phyloP scores from a whole-genome alignment of 2,329 filamentous ascomycete genomes.

The Colletotrichum cereale region DNA sequence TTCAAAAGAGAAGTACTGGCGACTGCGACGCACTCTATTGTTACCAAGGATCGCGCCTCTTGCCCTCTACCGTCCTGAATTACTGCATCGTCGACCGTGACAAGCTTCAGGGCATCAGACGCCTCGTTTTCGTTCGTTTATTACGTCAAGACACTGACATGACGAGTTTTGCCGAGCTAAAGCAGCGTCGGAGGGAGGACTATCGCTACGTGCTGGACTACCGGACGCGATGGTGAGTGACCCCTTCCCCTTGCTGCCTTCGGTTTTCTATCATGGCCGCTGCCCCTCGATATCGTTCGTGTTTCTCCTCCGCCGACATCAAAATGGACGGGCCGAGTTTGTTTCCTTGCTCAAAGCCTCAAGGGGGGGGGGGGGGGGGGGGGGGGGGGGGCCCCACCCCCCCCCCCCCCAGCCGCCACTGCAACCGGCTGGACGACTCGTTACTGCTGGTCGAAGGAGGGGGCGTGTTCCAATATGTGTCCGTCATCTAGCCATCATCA shows the following conservation, averaged over 20 bases:
- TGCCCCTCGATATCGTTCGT: not conserved
- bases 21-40: not conserved
- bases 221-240: constrained; percentile 81
- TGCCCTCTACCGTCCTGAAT: not conserved
- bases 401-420: too few species aligned
- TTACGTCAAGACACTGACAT: constrained; percentile 15
- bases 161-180: constrained; percentile 55
- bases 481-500: constrained; percentile 25
- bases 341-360: constrained; percentile 25
- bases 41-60: not conserved
- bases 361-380: too few species aligned
- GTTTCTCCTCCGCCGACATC: not conserved
- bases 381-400: too few species aligned
- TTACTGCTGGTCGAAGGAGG: not conserved
- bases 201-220: constrained; percentile 87
- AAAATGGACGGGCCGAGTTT: constrained; percentile 8
- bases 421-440: too few species aligned
- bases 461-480: not conserved
- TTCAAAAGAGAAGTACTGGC: constrained; percentile 4
- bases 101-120: constrained; percentile 1
- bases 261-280: not conserved
- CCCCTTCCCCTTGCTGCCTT: not conserved
- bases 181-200: constrained; percentile 75
- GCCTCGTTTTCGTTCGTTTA: constrained; percentile 6
- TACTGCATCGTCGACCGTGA: not conserved